Percentiles rank a stretch among this genome's conserved stretches.
Conservation (phyloP, 1,284 basidiomycete species). For the Testicularia cyperi region DNA sequence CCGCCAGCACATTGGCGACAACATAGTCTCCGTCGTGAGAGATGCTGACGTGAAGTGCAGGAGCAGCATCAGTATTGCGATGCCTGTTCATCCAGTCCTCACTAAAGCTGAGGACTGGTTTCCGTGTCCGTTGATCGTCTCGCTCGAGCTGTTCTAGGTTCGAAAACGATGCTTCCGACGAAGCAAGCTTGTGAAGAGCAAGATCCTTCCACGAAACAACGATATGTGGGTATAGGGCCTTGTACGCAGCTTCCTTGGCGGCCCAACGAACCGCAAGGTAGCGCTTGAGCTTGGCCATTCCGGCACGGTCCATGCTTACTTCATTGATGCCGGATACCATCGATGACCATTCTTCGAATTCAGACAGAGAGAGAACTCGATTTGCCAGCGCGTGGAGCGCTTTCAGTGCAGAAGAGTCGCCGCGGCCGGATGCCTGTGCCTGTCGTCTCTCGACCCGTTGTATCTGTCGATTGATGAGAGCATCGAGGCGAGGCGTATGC, state of each 20-base stretch:
- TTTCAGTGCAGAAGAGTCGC: too few relatives aligned
- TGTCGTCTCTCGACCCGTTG: background rate
- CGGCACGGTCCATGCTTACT: too few relatives aligned
- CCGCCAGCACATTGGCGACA: slow-evolving; percentile 71
- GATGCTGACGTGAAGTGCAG: slow-evolving; percentile 68
- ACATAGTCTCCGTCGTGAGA: slow-evolving; percentile 85
- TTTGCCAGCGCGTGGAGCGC: slow-evolving; percentile 33
- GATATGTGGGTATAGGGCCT: slow-evolving; percentile 72
- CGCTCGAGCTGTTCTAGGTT: slow-evolving; percentile 9
- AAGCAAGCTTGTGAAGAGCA: slow-evolving; percentile 42
- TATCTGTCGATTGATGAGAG: slow-evolving; percentile 22
- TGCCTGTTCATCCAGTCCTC: slow-evolving; percentile 36
- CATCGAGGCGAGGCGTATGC: slow-evolving; percentile 35
- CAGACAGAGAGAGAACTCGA: slow-evolving; percentile 14
- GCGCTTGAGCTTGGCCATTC: slow-evolving; percentile 6
- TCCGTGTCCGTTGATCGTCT: slow-evolving; percentile 14
- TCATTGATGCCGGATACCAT: too few relatives aligned
- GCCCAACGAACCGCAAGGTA: slow-evolving; percentile 43
- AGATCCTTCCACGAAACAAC: slow-evolving; percentile 77
- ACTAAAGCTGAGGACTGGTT: slow-evolving; percentile 25
- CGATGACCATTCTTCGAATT: slow-evolving; percentile 7
- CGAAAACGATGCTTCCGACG: background rate
- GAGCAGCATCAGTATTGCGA: slow-evolving; percentile 13
- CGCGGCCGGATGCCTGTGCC: background rate
- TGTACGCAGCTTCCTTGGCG: slow-evolving; percentile 86